Base-by-base conservation (phyloP, 2,329 filamentous ascomycete genomes). In the Colletotrichum sp. region DNA sequence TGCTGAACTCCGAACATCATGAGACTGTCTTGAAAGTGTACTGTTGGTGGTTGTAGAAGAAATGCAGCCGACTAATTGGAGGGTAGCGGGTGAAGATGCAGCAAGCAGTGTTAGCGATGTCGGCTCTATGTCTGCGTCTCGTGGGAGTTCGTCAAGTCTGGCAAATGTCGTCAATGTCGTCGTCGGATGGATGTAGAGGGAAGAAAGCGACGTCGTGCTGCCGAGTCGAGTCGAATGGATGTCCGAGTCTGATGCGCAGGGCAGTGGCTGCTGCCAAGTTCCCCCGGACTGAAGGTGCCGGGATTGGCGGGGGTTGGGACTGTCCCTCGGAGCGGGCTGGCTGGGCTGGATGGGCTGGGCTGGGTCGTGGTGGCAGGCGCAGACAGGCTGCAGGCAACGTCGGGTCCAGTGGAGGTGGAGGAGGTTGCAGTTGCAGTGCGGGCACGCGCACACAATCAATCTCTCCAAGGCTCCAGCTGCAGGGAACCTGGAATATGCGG, bases 251-350 rank as follows among this genome's bases (percentile, higher is more conserved):
- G 72, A 34, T 30, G 62, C 24, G 44, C 52, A 44, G 72, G 36
- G 30, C 44, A 34, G 69, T 49, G 52, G 52, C 21, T 60, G 72
- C 44, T 68, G 70, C 73, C 70, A 60, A 76, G 73, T 64, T 73
- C 32, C 59, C 73, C 73, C 73, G 73, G 73, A 76, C 76, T 71
- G 75, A 63, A 30, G 68, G 72, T 69, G 78, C 79, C 52, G 79
- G 79, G 69, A 74, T 77, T 21, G 75, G 77, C 34, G 77, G 79
- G 36, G 77, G 24, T 71, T 76, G 28, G 55, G 32, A 72, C 73
- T 49, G 44, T 62, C 62, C 36, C 36, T 49, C 63, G 34, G 55
- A 24, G 21, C 32, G 30, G 32, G 69, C 52, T 24, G 52, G 36
- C 7, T 39, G 36, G 36, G 36, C 36, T 39, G 39, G 39, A 9